Conservation (phyloP, 768 basidiomycete genomes). For the Kondoa malvinella region DNA sequence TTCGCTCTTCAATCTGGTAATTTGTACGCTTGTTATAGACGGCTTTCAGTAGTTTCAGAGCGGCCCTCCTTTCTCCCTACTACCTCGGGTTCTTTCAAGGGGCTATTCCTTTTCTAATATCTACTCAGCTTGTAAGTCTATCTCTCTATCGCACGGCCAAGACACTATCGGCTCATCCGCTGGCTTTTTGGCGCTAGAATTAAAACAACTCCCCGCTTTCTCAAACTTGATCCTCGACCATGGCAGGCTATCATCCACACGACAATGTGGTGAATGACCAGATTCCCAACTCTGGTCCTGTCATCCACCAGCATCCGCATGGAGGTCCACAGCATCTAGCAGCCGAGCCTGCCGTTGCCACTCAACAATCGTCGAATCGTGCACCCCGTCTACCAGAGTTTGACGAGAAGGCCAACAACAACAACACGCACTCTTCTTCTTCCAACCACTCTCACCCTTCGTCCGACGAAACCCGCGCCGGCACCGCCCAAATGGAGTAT, state of each 20-base stretch:
- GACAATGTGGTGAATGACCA: background rate
- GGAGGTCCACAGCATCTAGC: background rate
- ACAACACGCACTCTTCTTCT: background rate
- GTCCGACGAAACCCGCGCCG: conserved; percentile 1
- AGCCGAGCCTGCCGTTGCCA: background rate
- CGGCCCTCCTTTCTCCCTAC: too few relatives aligned
- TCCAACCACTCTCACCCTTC: background rate
- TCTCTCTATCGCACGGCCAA: too few relatives aligned
- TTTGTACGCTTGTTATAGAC: too few relatives aligned
- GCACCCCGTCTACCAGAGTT: background rate
- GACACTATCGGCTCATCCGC: too few relatives aligned
- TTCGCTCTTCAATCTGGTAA: too few relatives aligned
- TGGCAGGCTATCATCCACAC: background rate
- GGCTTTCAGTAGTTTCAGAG: too few relatives aligned
- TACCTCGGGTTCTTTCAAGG: too few relatives aligned
- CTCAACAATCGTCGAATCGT: background rate
- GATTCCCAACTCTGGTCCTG: background rate
- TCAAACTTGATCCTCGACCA: background rate
- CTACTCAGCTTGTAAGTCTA: too few relatives aligned
- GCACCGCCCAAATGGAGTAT: background rate
- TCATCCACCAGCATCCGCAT: background rate
- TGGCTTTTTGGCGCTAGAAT: background rate
- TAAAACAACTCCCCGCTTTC: background rate
- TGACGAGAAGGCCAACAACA: background rate
- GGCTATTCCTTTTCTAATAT: too few relatives aligned